phyloP scores from a whole-genome alignment of 257 asterid genomes.

The Scutellaria baicalensis region DNA sequence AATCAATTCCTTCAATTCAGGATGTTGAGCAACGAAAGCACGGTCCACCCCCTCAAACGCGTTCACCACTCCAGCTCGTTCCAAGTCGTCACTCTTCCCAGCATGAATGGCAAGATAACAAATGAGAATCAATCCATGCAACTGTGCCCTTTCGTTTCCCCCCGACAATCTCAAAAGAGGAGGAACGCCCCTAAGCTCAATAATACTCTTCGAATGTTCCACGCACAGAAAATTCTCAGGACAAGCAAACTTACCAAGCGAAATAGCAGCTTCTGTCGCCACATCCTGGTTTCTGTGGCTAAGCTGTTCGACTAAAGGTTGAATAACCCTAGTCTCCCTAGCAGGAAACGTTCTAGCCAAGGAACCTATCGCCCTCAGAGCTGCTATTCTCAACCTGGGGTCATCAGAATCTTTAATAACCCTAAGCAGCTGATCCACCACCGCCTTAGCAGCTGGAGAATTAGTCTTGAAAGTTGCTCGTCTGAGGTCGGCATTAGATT shows the following conservation, averaged over 20 bases:
- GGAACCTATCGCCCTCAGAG: conserved; percentile 55
- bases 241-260: conserved; percentile 63
- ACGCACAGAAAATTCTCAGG: conserved; percentile 59
- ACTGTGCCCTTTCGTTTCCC: conserved; percentile 44
- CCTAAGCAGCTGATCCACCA: conserved; percentile 62
- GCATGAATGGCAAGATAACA: conserved; percentile 74
- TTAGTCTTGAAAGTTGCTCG: conserved; percentile 65
- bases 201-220: conserved; percentile 63
- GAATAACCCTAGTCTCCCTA: conserved; percentile 53
- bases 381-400: conserved; percentile 37
- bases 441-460: conserved; percentile 79
- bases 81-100: conserved; percentile 61
- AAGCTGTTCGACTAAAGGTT: conserved; percentile 54
- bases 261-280: conserved; percentile 55
- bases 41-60: conserved; percentile 64
- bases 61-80: conserved; percentile 52
- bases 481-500: conserved; percentile 61
- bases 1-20: conserved; percentile 52
- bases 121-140: conserved; percentile 47
- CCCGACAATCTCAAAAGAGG: conserved; percentile 47
- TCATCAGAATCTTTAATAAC: conserved; percentile 42
- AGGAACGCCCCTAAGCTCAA: conserved; percentile 59
- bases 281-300: conserved; percentile 47
- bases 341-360: conserved; percentile 81
- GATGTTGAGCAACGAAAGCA: conserved; percentile 46